Evolutionary conservation across 1,284 basidiomycete species (phyloP).

Genomic region (Fomitiporia mediterranea): DNA sequence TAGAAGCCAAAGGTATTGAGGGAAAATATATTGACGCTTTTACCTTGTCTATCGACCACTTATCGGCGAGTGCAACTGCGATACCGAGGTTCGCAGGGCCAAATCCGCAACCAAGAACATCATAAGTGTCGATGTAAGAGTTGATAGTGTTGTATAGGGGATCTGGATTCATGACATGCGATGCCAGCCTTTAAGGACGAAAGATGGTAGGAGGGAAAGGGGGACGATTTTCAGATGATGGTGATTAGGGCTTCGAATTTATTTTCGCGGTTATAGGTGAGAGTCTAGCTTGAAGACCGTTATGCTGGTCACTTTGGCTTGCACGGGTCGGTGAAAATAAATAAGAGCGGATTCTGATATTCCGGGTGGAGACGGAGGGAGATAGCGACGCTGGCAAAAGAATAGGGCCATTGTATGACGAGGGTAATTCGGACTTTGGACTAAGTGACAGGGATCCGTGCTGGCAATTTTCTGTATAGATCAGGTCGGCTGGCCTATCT

Average conservation of each 20-base stretch:
- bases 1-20: too few relatives aligned
- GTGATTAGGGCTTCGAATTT: not conserved
- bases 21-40: too few relatives aligned
- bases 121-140: conserved; percentile 29
- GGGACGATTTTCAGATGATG: not conserved
- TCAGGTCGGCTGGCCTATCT: not conserved
- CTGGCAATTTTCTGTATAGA: too few relatives aligned
- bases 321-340: not conserved
- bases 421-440: not conserved
- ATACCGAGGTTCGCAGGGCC: conserved; percentile 57
- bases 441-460: not conserved
- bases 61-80: conserved; percentile 50
- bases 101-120: conserved; percentile 53
- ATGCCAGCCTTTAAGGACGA: not conserved
- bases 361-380: not conserved
- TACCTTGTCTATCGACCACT: conserved; percentile 24
- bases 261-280: not conserved
- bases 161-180: too few relatives aligned
- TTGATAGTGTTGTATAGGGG: not conserved
- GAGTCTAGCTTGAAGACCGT: not conserved
- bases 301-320: not conserved
- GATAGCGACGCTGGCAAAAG: not conserved
- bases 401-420: conserved; percentile 3
- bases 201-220: not conserved
- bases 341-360: not conserved